Evolutionary conservation across 2,329 filamentous ascomycete species (phyloP), one percentile per base, ranked within the genome.

Genomic region (Scolecobasidium constrictum): DNA sequence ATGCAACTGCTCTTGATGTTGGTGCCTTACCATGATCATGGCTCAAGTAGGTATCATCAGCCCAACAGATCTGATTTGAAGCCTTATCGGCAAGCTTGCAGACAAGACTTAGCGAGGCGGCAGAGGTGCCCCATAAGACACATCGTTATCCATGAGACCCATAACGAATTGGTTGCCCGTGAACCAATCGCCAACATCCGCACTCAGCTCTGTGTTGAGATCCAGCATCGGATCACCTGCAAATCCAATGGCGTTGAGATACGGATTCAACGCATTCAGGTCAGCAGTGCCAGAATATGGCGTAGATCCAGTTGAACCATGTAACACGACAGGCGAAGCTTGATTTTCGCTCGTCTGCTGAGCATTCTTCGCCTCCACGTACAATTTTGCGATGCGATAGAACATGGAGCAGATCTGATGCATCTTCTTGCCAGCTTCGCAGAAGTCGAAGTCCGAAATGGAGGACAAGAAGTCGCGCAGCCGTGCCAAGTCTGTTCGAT

Each of bases 161-260:
- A 82, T 70, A 63, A 83, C 73, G 50, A 80, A 77, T 43, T 72
- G 68, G 46, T 75, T 81, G 2, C 77, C 75, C 3, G 73, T 76
- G 50, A 80, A 81, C 78, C 78, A 82, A 47, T 79, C 77, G 2
- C 73, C 73, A 46, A 81, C 58, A 36, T 77, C 70, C 22, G 68
- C 59, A 45, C 53, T 46, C 6, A 44, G 45, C 2, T 44, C 47
- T 15, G 33, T 19, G 16, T 18, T 37, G n/a, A 17, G n/a, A 35
- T 40, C 42, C 9, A 45, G 20, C 20, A 16, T 36, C 37, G 50
- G 45, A 28, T 57, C 59, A 1, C 72, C 71, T 48, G 77, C 74
- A 46, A 82, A 67, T 0, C 78, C 78, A 13, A 83, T 65, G 17
- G 78, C 77, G 50, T 67, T 74, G 1, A 83, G 64, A 50, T 81